Conservation (phyloP, 2,329 filamentous ascomycete species). For the Dactylellina sp. region DNA sequence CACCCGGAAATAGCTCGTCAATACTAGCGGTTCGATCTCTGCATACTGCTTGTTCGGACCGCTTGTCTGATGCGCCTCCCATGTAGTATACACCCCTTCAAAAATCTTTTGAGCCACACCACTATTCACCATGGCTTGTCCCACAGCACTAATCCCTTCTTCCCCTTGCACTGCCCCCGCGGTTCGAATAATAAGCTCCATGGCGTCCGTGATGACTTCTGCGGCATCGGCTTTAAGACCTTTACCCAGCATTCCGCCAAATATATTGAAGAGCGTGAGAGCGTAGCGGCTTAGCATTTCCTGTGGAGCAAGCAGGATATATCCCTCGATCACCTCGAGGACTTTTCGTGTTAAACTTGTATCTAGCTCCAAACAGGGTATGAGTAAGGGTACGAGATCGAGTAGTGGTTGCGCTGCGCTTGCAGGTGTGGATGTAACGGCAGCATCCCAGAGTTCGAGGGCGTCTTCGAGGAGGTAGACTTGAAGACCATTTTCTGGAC, state of each 20-base stretch:
- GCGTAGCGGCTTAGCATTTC: slow-evolving; percentile 71
- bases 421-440: slow-evolving; percentile 75
- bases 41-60: slow-evolving; percentile 79
- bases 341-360: slow-evolving; percentile 73
- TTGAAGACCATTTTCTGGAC: slow-evolving; percentile 78
- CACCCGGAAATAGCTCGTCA: slow-evolving; percentile 87
- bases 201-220: slow-evolving; percentile 71
- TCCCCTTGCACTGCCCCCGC: slow-evolving; percentile 63
- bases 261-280: slow-evolving; percentile 66
- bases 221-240: slow-evolving; percentile 67
- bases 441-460: slow-evolving; percentile 85
- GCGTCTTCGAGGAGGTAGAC: slow-evolving; percentile 91
- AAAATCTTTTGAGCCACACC: slow-evolving; percentile 75
- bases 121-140: slow-evolving; percentile 74
- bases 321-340: slow-evolving; percentile 75
- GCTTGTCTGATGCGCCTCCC: slow-evolving; percentile 81
- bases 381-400: slow-evolving; percentile 72
- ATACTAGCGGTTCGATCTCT: slow-evolving; percentile 77
- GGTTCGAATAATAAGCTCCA: slow-evolving; percentile 65
- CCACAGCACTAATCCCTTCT: slow-evolving; percentile 72
- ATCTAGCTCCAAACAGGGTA: slow-evolving; percentile 76
- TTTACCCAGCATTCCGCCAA: slow-evolving; percentile 65
- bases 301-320: slow-evolving; percentile 77
- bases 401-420: slow-evolving; percentile 74
- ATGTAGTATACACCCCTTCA: slow-evolving; percentile 74